Evolutionary conservation across 2,329 filamentous ascomycete species (phyloP).

Genomic region (Colletotrichum theobromicola): DNA sequence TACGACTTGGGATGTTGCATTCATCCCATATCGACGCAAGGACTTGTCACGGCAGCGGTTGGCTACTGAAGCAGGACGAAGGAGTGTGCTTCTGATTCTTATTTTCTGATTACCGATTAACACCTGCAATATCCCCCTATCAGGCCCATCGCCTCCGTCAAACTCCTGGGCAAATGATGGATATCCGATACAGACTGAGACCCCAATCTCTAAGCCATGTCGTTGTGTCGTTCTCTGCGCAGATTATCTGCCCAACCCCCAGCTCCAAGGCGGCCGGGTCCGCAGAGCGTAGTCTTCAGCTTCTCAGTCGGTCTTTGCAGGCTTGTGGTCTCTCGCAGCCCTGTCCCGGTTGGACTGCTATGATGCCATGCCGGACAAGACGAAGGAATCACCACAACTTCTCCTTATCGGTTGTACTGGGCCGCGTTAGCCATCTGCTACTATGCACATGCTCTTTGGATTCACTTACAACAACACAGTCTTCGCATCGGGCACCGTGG

Average conservation of each 20-base stretch:
- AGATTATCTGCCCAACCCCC: background rate
- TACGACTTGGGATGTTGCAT: background rate
- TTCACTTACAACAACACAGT: constrained; percentile 13
- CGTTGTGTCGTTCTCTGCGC: background rate
- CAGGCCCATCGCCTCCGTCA: background rate
- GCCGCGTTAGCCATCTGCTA: background rate
- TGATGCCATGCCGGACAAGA: background rate
- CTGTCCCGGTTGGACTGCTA: background rate
- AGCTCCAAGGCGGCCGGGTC: background rate
- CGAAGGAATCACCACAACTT: background rate
- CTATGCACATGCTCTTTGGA: accelerated
- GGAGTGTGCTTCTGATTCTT: background rate
- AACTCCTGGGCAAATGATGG: background rate
- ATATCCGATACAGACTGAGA: background rate
- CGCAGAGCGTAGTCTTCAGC: background rate
- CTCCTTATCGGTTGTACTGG: constrained; percentile 14
- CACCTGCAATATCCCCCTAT: background rate
- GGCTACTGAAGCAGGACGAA: background rate
- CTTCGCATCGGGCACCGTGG: constrained; percentile 7
- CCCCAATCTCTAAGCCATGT: background rate
- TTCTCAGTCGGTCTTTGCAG: background rate
- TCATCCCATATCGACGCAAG: background rate
- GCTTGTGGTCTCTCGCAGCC: background rate
- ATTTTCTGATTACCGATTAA: background rate
- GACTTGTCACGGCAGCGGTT: background rate